Conservation (phyloP, 352 stramenopile genomes). For the Pythium insidiosum region DNA sequence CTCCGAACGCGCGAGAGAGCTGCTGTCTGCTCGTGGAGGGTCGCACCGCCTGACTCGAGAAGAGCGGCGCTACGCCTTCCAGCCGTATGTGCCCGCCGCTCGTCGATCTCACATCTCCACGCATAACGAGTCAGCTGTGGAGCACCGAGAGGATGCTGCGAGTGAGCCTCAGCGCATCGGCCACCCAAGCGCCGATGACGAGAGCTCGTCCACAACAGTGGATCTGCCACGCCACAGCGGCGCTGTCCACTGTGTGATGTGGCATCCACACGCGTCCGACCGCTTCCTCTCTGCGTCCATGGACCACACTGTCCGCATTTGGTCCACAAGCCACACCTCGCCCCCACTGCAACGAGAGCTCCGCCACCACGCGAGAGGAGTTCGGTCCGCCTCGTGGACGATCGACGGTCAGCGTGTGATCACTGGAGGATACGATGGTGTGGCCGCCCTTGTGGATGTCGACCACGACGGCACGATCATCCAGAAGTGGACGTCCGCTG, state of each 20-base stretch:
- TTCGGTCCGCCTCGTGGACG: constrained; percentile 35
- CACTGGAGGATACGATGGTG: constrained; percentile 29
- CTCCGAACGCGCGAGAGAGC: no score
- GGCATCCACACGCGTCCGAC: constrained; percentile 16
- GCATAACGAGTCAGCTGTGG: no score
- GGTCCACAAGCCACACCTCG: constrained; percentile 10
- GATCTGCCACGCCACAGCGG: constrained; percentile 20
- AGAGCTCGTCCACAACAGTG: no score
- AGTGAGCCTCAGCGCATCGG: no score
- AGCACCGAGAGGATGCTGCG: no score
- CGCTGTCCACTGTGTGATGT: constrained; percentile 25
- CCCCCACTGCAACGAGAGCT: constrained; percentile 6
- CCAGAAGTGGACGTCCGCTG: neutral
- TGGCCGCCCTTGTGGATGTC: neutral
- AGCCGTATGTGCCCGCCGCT: no score
- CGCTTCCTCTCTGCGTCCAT: constrained; percentile 45
- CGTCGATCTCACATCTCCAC: no score
- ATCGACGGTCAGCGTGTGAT: constrained; percentile 24
- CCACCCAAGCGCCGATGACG: neutral
- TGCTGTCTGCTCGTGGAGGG: no score
- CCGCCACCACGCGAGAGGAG: constrained; percentile 19
- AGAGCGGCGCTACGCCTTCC: no score
- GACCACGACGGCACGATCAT: neutral
- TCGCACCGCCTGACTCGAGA: no score
- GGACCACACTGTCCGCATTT: constrained; percentile 36